A percentile compares a stretch with the other conserved stretches of the same genome.
Conservation (phyloP, 768 basidiomycete genomes). For the Ramaria rubella region DNA sequence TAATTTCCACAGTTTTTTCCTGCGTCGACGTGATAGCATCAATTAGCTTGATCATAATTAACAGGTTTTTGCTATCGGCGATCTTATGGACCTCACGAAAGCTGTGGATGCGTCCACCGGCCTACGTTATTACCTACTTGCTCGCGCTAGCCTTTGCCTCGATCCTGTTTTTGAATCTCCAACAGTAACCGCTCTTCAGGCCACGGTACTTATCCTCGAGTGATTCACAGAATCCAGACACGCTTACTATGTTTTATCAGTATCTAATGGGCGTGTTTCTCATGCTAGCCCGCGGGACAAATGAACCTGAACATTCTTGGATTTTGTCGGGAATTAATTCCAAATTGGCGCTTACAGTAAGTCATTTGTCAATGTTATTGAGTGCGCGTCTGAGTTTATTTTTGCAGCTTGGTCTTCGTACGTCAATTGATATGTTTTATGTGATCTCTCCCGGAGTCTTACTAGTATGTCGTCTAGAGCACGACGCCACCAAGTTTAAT, state of each 20-base stretch:
- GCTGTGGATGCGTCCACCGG: neutral
- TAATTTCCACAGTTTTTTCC: neutral
- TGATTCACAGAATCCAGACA: neutral
- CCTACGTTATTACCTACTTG: neutral
- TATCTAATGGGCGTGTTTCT: neutral
- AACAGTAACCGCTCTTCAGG: constrained; percentile 8
- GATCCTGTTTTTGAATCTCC: constrained; percentile 5
- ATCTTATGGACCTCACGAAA: constrained; percentile 9
- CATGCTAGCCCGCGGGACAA: neutral
- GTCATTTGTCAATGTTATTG: neutral
- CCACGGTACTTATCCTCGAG: constrained; percentile 5
- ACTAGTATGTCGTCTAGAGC: neutral
- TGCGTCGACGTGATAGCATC: neutral
- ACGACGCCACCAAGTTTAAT: constrained; percentile 6
- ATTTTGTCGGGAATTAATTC: constrained; percentile 6
- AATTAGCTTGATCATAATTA: neutral
- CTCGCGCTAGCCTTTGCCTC: constrained; percentile 7
- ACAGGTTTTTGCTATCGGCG: constrained; percentile 11
- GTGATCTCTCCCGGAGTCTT: neutral
- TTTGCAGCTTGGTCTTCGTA: constrained; percentile 10
- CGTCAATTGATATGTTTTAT: neutral
- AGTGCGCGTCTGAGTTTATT: neutral
- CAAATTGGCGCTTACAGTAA: constrained; percentile 8
- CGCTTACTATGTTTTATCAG: neutral
- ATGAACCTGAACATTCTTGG: constrained; percentile 6